Conservation (phyloP, 2,329 filamentous ascomycete species). For the Exophiala aquamarina region DNA sequence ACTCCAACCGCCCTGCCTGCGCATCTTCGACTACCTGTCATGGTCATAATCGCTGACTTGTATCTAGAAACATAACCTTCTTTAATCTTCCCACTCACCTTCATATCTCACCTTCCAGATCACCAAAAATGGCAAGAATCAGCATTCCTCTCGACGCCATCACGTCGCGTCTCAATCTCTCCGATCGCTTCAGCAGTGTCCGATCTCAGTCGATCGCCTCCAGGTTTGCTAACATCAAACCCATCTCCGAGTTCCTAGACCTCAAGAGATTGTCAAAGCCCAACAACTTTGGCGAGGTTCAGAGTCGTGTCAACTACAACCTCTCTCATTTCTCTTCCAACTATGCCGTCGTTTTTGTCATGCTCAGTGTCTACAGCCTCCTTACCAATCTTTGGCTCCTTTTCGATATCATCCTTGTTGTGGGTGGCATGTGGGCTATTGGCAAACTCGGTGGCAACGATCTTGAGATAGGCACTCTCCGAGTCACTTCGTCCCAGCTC, state of each 20-base stretch:
- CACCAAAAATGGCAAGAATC: slow-evolving; percentile 70
- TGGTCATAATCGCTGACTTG: too few relatives aligned
- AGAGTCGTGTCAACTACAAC: slow-evolving; percentile 96
- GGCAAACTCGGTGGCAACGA: slow-evolving; percentile 86
- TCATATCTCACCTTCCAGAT: neutral
- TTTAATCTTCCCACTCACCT: too few relatives aligned
- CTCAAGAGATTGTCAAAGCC: slow-evolving; percentile 95
- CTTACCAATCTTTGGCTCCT: slow-evolving; percentile 83
- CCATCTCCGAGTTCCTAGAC: slow-evolving; percentile 91
- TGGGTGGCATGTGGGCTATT: slow-evolving; percentile 85
- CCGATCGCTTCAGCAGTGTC: slow-evolving; percentile 80
- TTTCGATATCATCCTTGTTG: slow-evolving; percentile 87
- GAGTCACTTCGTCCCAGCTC: slow-evolving; percentile 85
- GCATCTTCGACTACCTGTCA: too few relatives aligned
- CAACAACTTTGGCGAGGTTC: slow-evolving; percentile 82
- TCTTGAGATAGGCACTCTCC: slow-evolving; percentile 78
- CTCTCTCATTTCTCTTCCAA: slow-evolving; percentile 97
- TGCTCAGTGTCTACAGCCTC: slow-evolving; percentile 94
- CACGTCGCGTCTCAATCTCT: slow-evolving; percentile 84
- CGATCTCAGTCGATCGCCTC: slow-evolving; percentile 74
- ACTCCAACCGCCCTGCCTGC: too few relatives aligned
- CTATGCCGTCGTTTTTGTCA: slow-evolving; percentile 89
- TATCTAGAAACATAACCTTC: too few relatives aligned
- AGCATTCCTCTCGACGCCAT: slow-evolving; percentile 89
- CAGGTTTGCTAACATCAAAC: slow-evolving; percentile 89